Evolutionary conservation across 2,329 filamentous ascomycete species (phyloP).

Genomic region (Basipetospora chlamydospora): DNA sequence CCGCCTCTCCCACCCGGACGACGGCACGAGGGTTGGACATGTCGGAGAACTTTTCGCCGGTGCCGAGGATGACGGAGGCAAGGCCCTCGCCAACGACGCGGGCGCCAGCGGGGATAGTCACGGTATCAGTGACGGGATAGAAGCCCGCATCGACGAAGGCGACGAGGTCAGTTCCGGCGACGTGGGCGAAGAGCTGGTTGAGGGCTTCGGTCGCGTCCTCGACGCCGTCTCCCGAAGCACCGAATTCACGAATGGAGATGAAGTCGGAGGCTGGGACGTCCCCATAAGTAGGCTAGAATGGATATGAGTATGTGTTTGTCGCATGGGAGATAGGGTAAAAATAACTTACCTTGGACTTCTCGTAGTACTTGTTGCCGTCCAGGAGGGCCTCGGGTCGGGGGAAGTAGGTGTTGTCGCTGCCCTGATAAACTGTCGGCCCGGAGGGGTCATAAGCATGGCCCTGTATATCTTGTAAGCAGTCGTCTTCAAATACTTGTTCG

Average conservation of each 20-base stretch:
- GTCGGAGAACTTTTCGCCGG: constrained; percentile 40
- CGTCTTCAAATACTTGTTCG: constrained; percentile 27
- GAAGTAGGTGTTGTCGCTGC: constrained; percentile 25
- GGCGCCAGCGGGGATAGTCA: constrained; percentile 30
- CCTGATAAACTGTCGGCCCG: constrained; percentile 32
- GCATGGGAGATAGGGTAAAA: neutral
- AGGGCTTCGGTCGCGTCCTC: constrained; percentile 63
- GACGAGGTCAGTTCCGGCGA: constrained; percentile 36
- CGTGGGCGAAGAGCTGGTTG: constrained; percentile 44
- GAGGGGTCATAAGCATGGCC: constrained; percentile 49
- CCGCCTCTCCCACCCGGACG: constrained; percentile 48
- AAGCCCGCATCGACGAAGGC: constrained; percentile 48
- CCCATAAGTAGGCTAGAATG: constrained; percentile 50
- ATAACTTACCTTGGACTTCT: constrained; percentile 43
- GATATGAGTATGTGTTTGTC: neutral
- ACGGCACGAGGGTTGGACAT: constrained; percentile 47
- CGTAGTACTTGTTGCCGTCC: constrained; percentile 42
- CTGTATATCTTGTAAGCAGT: constrained; percentile 16
- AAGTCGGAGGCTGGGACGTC: constrained; percentile 43
- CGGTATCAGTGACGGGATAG: constrained; percentile 43
- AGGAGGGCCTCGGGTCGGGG: constrained; percentile 40
- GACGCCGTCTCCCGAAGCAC: constrained; percentile 57
- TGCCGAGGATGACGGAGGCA: constrained; percentile 37
- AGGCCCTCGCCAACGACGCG: constrained; percentile 47
- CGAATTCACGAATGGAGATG: constrained; percentile 50